Percentiles rank a stretch among this genome's conserved stretches.
phyloP scores from a whole-genome alignment of 331 rosid species.

The Malus hybrid region DNA sequence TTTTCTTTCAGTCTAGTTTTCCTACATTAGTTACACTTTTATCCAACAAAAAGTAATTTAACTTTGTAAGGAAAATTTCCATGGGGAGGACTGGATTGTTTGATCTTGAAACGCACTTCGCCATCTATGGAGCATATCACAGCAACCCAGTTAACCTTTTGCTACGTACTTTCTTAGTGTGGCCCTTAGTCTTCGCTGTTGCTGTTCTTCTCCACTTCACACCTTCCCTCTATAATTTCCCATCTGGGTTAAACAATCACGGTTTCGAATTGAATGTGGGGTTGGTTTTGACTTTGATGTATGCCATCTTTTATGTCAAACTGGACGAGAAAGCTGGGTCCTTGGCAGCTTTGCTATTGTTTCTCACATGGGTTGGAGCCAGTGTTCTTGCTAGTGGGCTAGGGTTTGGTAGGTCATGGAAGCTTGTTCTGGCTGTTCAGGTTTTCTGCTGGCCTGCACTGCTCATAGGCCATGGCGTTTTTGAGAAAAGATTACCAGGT shows the following conservation, averaged over 20 bases:
- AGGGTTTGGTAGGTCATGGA: slow-evolving; percentile 54
- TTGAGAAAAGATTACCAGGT: slow-evolving; percentile 90
- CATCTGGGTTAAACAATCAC: slow-evolving; percentile 15
- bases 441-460: slow-evolving; percentile 65
- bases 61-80: background rate
- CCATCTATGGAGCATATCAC: slow-evolving; percentile 76
- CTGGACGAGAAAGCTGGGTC: slow-evolving; percentile 66
- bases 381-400: slow-evolving; percentile 39
- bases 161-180: slow-evolving; percentile 54
- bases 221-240: slow-evolving; percentile 35
- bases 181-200: slow-evolving; percentile 57
- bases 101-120: slow-evolving; percentile 67
- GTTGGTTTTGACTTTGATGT: slow-evolving; percentile 41
- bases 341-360: slow-evolving; percentile 51
- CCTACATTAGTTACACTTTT: background rate
- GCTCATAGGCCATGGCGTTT: slow-evolving; percentile 66
- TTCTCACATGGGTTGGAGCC: slow-evolving; percentile 47
- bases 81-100: slow-evolving; percentile 42
- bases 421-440: slow-evolving; percentile 57
- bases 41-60: background rate
- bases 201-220: slow-evolving; percentile 49
- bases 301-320: slow-evolving; percentile 37
- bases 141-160: slow-evolving; percentile 52
- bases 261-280: slow-evolving; percentile 45
- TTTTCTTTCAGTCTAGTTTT: no score